Conservation (phyloP, 1,284 basidiomycete species). For the Cutaneotrichosporon sp. region DNA sequence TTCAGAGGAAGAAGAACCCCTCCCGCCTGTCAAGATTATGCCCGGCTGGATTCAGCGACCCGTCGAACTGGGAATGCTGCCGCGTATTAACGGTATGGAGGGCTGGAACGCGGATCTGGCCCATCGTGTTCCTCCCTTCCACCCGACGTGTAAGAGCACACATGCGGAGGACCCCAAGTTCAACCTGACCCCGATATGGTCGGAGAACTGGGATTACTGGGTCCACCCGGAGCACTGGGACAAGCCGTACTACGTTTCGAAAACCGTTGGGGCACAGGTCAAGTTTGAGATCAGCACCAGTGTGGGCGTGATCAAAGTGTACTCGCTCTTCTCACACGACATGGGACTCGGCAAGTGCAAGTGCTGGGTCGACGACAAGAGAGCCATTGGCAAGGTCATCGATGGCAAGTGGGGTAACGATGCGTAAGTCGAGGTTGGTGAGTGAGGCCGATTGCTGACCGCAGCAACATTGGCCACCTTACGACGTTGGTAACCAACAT, state of each 20-base stretch:
- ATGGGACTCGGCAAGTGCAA: conserved; percentile 42
- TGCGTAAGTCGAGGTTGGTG: conserved; percentile 1
- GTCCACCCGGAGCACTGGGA: conserved; percentile 38
- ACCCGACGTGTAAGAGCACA: conserved; percentile 37
- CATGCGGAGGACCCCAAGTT: conserved; percentile 28
- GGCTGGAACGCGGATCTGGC: conserved; percentile 37
- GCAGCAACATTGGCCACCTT: conserved; percentile 22
- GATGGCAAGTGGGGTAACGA: conserved; percentile 37
- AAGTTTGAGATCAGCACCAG: conserved; percentile 38
- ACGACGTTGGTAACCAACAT: conserved; percentile 7
- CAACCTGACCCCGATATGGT: conserved; percentile 36
- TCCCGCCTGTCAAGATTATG: neutral
- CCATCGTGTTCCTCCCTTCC: conserved; percentile 26
- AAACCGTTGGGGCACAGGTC: conserved; percentile 33
- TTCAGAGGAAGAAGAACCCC: neutral
- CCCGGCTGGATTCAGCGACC: conserved; percentile 38
- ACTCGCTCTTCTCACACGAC: conserved; percentile 35
- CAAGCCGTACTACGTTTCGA: conserved; percentile 44
- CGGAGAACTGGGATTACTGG: conserved; percentile 44
- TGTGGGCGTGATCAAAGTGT: conserved; percentile 44
- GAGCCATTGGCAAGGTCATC: conserved; percentile 20
- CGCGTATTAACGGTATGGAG: conserved; percentile 37
- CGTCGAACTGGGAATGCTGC: conserved; percentile 35
- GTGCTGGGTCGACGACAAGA: conserved; percentile 43
- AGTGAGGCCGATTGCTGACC: neutral